Evolutionary conservation across 1,284 basidiomycete genomes (phyloP), one percentile per base, ranked within the genome.

Genomic region (Pulchroboletus neoregius): DNA sequence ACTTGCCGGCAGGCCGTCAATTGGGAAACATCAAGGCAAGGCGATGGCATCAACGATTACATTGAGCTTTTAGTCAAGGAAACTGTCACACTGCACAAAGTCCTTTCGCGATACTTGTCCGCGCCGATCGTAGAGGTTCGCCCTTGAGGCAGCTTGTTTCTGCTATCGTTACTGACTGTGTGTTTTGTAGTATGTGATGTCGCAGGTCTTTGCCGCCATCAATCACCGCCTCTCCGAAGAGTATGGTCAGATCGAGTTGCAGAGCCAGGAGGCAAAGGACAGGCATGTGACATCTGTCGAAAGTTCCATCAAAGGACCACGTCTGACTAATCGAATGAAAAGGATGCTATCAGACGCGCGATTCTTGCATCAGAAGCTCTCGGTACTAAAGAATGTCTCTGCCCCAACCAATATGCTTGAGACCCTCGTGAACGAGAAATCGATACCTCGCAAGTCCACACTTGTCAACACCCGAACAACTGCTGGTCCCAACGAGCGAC

Each of bases 51-150:
- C 48, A 91, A 90, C 63, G 76, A 80, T 22, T 97, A 98, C 68
- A 92, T 95, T 73, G 86, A 94, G 55, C 76, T 93, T 52, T 76
- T 99, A 30, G 84, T 94, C 58, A 96, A 95, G 69, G 95, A 99
- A 70, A 95, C 94, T 4, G 86, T 91, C 45, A 97, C 93, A 22
- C 75, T 99, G 41, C 92, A 99, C 72, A 98, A 95, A 66, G 94
- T 99, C 34, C 75, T 99, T 40, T 91, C 88, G 43, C 88, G 94
- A 49, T 99, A 97, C 67, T 74, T 99, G 20, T 74, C 87, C 5
- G 67, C 75, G 28, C 74, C 78, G 18, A 79, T 91, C 12, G 88
- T 95, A 38, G 89, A 94, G 79, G 87, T 90, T 57, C 18, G 65
- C 53, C 18, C 26, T 11, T 30, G 37, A 28, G 39, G 4, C n/a